Evolutionary conservation across 805 yeast species (phyloP), one percentile per base, ranked within the genome.

Genomic region (Candida dajiaensis): DNA sequence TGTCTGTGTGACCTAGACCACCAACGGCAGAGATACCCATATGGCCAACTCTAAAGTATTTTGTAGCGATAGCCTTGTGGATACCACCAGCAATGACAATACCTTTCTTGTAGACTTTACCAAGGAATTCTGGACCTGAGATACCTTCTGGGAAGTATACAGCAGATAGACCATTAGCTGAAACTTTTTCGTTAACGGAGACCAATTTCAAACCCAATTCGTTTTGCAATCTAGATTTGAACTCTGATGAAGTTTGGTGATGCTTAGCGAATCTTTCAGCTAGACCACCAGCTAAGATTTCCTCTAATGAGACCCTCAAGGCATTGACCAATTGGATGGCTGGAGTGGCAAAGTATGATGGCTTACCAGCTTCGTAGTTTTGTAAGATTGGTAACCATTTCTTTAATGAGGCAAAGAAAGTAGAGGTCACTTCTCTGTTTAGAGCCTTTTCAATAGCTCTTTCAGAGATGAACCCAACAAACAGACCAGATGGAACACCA

Each of bases 311-410:
- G 4, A 77, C 85, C 63, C 80, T 80, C 58, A 89, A 75, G 15
- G 97, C 90, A 60, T 85, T 85, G 50, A 92, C 72, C 50, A 85
- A 76, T 69, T 89, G 97, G 40, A 87, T 84, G 0, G 97, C 85
- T n/a, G 97, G 97, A 8, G 97, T 92, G n/a, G 97, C 96, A 63
- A 89, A 92, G 72, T 90, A 94, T 9, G 90, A 86, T 16, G 77
- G 76, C 80, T 76, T 73, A 41, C 90, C 90, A 42, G 77, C 65
- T 72, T 90, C 97, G 69, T 88, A 89, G 38, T 89, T 86, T 62
- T 77, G 70, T 89, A 90, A 81, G 62, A 90, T 77, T 37, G 97
- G 97, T 41, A 81, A 66, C 98, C 98, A 90, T 69, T 80, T 81
- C 62, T 81, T 75, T 60, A 92, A 71, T 39, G 85, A 81, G 40